phyloP scores from a whole-genome alignment of 23 red algal species.

The Gracilariopsis chorda region DNA sequence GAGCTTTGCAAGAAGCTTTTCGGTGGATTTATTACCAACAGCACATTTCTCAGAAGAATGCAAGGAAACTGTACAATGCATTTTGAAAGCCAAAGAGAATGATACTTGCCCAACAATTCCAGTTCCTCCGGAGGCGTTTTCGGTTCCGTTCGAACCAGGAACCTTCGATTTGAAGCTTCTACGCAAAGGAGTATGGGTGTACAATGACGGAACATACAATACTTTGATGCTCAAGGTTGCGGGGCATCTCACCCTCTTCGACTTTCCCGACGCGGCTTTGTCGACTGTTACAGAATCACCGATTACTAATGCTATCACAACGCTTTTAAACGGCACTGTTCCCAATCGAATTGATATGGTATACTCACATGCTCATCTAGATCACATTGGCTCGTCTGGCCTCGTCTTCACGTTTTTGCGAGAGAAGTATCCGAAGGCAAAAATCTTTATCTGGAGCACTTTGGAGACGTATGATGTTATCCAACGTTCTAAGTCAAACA shows the following conservation, averaged over 20 bases:
- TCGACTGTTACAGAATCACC: not conserved
- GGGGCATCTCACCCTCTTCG: not conserved
- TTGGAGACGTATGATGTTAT: not conserved
- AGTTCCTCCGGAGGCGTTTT: not conserved
- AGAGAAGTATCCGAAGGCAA: not conserved
- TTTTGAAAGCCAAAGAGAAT: not conserved
- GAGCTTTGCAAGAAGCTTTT: no score
- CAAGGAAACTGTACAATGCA: not conserved
- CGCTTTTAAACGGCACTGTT: not conserved
- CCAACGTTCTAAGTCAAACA: not conserved
- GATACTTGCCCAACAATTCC: not conserved
- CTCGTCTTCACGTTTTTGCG: not conserved
- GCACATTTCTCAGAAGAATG: not conserved
- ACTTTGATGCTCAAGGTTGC: not conserved
- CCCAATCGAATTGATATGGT: constrained; percentile 5
- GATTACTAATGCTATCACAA: not conserved
- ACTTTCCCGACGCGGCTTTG: not conserved
- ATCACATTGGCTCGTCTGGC: constrained; percentile 39
- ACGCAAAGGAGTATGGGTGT: constrained; percentile 19
- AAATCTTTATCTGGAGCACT: constrained; percentile 26
- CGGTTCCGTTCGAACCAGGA: not conserved
- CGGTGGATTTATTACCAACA: no score
- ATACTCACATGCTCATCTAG: constrained; percentile 53
- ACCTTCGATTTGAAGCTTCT: constrained; percentile 7
- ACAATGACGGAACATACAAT: constrained; percentile 32